phyloP scores from a whole-genome alignment of 176 grass and related monocot species.

The Eleusine indica region DNA sequence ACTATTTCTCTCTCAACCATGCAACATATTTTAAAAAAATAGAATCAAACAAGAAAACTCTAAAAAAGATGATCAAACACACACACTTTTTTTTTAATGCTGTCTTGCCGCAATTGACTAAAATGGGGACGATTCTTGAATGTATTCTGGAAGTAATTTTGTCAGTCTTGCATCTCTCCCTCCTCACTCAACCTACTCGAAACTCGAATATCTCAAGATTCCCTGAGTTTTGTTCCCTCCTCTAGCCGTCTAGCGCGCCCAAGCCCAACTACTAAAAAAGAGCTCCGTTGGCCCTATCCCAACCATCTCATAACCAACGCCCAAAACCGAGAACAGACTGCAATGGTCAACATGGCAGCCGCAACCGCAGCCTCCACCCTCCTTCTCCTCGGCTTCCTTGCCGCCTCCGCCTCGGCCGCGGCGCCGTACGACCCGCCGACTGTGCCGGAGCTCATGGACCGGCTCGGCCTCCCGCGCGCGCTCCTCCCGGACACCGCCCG shows the following conservation, averaged over 20 bases:
- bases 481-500: conserved; percentile 66
- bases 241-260: background rate
- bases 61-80: too few species aligned
- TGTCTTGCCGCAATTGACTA: too few species aligned
- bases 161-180: background rate
- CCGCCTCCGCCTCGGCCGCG: background rate
- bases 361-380: conserved; percentile 20
- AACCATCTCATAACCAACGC: conserved; percentile 15
- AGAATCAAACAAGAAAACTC: too few species aligned
- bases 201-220: conserved; percentile 24
- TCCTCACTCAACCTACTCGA: background rate
- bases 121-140: too few species aligned
- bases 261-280: background rate
- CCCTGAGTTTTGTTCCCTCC: background rate
- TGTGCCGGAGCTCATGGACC: conserved; percentile 66
- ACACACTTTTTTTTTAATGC: too few species aligned
- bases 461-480: conserved; percentile 60
- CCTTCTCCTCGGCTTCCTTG: background rate
- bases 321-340: conserved; percentile 36
- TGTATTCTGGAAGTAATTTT: background rate
- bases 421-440: conserved; percentile 55
- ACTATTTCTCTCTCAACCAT: too few species aligned
- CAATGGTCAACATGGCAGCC: conserved; percentile 38
- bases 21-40: too few species aligned
- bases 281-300: conserved; percentile 25